Conservation (phyloP, 192 early-diverging fungal species). For the Obelidium mucronatum region DNA sequence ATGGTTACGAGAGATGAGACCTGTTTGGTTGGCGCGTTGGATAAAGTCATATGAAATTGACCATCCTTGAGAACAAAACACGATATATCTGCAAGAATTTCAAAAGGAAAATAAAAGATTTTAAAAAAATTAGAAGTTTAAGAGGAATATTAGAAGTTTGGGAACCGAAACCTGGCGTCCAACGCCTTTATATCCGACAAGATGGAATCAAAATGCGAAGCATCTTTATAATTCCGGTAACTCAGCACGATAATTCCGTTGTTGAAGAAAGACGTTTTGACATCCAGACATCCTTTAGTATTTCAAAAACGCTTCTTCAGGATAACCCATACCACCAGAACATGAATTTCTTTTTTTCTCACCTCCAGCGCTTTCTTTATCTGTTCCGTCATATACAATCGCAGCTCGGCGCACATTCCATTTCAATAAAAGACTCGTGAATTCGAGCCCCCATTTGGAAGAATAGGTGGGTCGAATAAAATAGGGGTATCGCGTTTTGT, state of each 20-base stretch:
- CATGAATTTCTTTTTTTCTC: too few species aligned
- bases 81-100: too few species aligned
- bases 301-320: too few species aligned
- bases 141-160: too few species aligned
- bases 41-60: background rate
- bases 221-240: background rate
- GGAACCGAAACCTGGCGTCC: background rate
- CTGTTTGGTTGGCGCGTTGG: background rate
- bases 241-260: background rate
- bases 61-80: background rate
- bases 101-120: too few species aligned
- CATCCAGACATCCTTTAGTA: background rate
- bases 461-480: background rate
- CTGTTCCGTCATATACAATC: background rate
- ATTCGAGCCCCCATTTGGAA: background rate
- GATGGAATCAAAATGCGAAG: background rate
- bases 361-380: background rate
- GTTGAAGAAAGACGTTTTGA: background rate
- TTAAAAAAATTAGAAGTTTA: too few species aligned
- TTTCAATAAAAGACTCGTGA: background rate
- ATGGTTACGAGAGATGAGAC: background rate
- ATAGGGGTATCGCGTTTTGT: background rate
- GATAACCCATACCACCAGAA: too few species aligned
- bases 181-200: background rate
- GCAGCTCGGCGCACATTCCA: background rate